Conservation (phyloP, 495 filamentous ascomycete genomes). For the Aspergillus cavernicola region DNA sequence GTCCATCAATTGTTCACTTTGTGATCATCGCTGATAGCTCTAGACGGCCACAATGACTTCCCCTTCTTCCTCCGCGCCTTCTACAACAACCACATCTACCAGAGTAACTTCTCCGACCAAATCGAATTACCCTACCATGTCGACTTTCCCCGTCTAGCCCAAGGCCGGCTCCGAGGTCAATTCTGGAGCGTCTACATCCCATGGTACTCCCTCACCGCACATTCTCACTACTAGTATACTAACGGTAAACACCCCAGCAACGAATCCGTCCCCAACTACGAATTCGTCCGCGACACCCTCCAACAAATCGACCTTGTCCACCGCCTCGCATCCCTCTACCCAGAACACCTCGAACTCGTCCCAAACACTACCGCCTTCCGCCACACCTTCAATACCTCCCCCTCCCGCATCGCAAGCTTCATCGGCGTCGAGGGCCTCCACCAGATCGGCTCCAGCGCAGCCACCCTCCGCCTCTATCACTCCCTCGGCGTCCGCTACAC, state of each 20-base stretch:
- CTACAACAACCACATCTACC: conserved; percentile 77
- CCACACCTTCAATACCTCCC: conserved; percentile 4
- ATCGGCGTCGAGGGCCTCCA: conserved; percentile 89
- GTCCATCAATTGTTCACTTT: neutral
- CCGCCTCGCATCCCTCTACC: conserved; percentile 10
- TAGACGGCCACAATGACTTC: conserved; percentile 93
- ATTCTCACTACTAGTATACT: conserved; percentile 64
- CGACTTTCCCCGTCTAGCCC: conserved; percentile 64
- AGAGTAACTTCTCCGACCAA: conserved; percentile 36
- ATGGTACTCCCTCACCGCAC: conserved; percentile 70
- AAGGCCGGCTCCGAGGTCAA: conserved; percentile 56
- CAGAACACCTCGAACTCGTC: neutral
- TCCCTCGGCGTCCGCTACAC: conserved; percentile 84
- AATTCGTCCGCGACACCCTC: conserved; percentile 10
- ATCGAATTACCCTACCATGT: conserved; percentile 77
- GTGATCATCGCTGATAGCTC: conserved; percentile 4
- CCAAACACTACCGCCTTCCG: conserved; percentile 2
- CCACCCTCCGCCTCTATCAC: conserved; percentile 71
- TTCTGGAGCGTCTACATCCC: conserved; percentile 90
- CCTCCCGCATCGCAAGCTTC: conserved; percentile 56
- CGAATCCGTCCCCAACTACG: neutral
- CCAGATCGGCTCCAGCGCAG: conserved; percentile 83
- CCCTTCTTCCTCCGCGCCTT: conserved; percentile 64
- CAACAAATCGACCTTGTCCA: conserved; percentile 14
- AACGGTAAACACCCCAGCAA: conserved; percentile 32